Evolutionary conservation across 306 rosid species (phyloP), one percentile per base, ranked within the genome.

Genomic region (Inga oerstediana): DNA sequence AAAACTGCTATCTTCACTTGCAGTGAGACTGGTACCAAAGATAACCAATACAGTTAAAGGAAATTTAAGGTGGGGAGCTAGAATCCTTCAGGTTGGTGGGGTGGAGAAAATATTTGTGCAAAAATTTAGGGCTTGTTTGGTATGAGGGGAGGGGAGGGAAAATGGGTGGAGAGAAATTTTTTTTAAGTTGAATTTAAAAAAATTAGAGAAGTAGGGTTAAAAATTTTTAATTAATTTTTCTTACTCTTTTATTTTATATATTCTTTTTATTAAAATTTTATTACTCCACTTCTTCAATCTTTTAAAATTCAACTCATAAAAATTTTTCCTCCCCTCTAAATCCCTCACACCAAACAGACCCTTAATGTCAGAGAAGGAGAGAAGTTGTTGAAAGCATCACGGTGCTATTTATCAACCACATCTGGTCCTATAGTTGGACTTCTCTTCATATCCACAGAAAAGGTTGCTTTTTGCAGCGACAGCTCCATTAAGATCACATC

Each of bases 391-490:
- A 88, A 85, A 76, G 89, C 87, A 48, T 85, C 78, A 30, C 90
- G 85, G 24, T 91, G 94, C 80, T 85, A 76, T 86, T 73, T 91
- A 79, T 91, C 90, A 71, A 89, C 93, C 48, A 87, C 92, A 48
- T 88, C 85, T 5, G 94, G 92, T 39, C 92, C 94, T 5, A 83
- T 91, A 32, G 90, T 45, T 16, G 72, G 72, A 37, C 72, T 67
- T 17, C 46, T 67, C 46, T 67, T 67, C 45, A 35, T 35, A 67
- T 34, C 72, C 72, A 67, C 72, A 34, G 22, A 67, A 34, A 35
- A 35, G 24, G 46, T 67, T 35, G 46, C 72, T 67, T 67, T 67
- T 35, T 67, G 72, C 72, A 67, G 72, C 34, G 72, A 67, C 24
- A 67, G 72, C 37, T 67, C 72, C 72, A 67, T 67, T 7, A 67